Base-by-base conservation (phyloP, 805 yeast species). In the Saccharomyces eubayanus region DNA sequence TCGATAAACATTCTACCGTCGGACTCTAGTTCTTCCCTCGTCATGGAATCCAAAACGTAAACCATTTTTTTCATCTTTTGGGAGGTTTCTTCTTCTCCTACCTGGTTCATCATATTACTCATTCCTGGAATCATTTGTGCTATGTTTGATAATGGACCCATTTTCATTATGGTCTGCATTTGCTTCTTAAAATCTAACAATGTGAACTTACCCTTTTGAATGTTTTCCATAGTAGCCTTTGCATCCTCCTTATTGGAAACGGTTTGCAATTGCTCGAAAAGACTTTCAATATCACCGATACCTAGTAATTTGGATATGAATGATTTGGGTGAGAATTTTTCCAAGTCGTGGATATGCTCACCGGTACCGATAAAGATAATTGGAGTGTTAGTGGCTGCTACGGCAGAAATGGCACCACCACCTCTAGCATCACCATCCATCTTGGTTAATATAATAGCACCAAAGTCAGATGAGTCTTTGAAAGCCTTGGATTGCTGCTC, bases 361-460 rank as follows among this genome's bases (percentile, higher is more conserved):
- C 99, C 99, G 2, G 98, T 92, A 80, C 99, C 99, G 55, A 92
- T 94, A 66, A 92, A 92, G 8, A 87, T 88, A 61, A 92, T 86
- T 6, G 99, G 99, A 0, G 98, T 94, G 53, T 87, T 79, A 2
- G 98, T 92, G 2, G 97, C 94, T 1, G 99, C 99, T 52, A 92
- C 97, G 0, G 99, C 99, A 43, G 97, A 89, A 52, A 92, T 91
- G 30, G 99, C 99, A 77, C 99, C 99, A 74, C 99, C 99, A 70
- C 99, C 99, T 73, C 87, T 92, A 41, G 98, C 99, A 65, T 94
- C 97, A 51, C 98, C 98, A 72, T 92, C 99, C 95, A 92, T 84
- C 70, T 92, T 92, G 24, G 99, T 92, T 66, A 92, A 78, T 55
- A 92, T 86, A 58, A 92, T 92, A 28, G 97, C 90, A 63, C 99